Evolutionary conservation across 2,329 filamentous ascomycete genomes (phyloP).

Genomic region (Aspergillus neoniger): DNA sequence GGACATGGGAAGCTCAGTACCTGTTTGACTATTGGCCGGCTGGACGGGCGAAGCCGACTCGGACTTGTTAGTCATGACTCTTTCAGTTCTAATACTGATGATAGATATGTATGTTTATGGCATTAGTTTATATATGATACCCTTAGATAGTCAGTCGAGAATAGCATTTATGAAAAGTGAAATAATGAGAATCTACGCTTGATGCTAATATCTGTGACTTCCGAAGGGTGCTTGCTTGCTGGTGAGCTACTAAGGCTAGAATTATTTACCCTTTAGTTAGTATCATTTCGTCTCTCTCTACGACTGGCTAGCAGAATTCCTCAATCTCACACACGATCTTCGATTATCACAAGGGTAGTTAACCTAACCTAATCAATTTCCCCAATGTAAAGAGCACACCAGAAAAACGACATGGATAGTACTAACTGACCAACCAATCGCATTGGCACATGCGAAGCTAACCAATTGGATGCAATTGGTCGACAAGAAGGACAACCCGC

Average conservation of each 20-base stretch:
- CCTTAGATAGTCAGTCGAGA: too few species aligned
- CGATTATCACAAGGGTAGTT: conserved; percentile 6
- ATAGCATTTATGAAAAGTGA: too few species aligned
- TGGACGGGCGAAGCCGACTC: conserved; percentile 32
- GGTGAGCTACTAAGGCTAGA: too few species aligned
- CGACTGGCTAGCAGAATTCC: neutral
- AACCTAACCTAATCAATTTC: conserved; percentile 14
- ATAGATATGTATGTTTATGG: too few species aligned
- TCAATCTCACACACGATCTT: conserved; percentile 12
- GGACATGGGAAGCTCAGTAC: conserved; percentile 46
- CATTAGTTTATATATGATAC: too few species aligned
- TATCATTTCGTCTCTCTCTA: neutral
- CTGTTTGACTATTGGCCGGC: conserved; percentile 48
- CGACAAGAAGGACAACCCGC: neutral
- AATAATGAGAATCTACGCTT: too few species aligned
- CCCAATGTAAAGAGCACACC: conserved; percentile 7
- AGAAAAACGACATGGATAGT: neutral
- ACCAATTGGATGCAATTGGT: too few species aligned
- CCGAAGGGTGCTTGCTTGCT: too few species aligned
- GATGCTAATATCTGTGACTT: too few species aligned
- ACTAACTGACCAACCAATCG: neutral
- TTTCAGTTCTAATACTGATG: too few species aligned
- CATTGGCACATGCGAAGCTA: neutral
- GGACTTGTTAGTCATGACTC: neutral
- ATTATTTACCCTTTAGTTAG: too few species aligned